Evolutionary conservation across 768 basidiomycete species (phyloP).

Genomic region (Trametes cingulata): DNA sequence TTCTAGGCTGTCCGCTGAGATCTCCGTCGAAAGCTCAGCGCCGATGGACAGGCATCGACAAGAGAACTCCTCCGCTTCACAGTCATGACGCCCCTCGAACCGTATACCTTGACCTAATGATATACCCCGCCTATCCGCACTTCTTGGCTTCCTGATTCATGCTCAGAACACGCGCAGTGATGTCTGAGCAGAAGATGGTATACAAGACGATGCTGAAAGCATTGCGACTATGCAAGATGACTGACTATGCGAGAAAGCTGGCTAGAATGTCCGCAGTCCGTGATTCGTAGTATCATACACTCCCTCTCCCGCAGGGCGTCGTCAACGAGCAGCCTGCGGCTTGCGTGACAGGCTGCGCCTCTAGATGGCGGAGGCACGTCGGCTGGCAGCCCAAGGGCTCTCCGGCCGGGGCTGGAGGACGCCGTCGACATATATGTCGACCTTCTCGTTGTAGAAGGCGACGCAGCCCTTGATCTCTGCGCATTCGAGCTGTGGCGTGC

Average conservation of each 20-base stretch:
- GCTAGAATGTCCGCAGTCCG: slow-evolving; percentile 6
- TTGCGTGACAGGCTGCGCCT: background rate
- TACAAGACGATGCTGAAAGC: slow-evolving; percentile 2
- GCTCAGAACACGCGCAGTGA: background rate
- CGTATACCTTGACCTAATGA: background rate
- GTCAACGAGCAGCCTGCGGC: background rate
- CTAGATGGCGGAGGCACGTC: slow-evolving; percentile 3
- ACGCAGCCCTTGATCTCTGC: slow-evolving; percentile 50
- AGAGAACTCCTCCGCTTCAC: background rate
- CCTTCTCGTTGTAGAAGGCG: slow-evolving; percentile 67
- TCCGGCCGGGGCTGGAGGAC: slow-evolving; percentile 44
- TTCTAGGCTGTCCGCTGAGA: slow-evolving; percentile 62
- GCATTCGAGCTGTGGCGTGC: slow-evolving; percentile 51
- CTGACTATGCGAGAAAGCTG: slow-evolving; percentile 4
- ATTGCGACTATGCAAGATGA: slow-evolving; percentile 10
- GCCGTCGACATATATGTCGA: slow-evolving; percentile 65
- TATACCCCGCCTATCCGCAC: background rate
- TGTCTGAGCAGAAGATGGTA: background rate
- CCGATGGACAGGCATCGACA: background rate
- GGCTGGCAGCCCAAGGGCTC: slow-evolving; percentile 10
- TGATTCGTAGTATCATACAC: background rate
- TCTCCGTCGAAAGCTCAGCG: slow-evolving; percentile 6
- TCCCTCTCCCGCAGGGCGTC: background rate
- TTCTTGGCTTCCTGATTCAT: background rate
- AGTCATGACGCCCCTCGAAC: background rate